Evolutionary conservation across 2,329 filamentous ascomycete genomes (phyloP), one percentile per base, ranked within the genome.

Genomic region (Monosporascus ibericus): DNA sequence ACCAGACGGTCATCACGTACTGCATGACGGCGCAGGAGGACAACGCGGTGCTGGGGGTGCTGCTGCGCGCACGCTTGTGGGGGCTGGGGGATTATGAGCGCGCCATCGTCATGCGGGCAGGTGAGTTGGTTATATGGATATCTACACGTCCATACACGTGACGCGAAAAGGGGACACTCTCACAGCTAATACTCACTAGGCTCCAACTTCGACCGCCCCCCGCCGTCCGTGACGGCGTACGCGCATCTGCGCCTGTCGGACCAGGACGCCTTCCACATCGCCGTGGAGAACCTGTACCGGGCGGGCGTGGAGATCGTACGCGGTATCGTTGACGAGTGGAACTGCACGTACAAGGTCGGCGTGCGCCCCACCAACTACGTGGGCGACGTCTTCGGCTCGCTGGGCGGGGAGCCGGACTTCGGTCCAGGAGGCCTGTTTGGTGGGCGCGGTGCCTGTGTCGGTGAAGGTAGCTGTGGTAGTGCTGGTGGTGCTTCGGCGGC

Each of bases 11-110:
- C 9, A 34, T 82, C 0, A 67, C 75, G 6, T 89, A 89, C 70
- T 89, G 86, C 71, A 81, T 85, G 68, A 86, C 79, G 1, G 85
- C 85, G 0, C 86, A 89, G 65, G 87, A 90, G 67, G 86, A 90
- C 64, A 88, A 85, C 60, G 86, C 85, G 0, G 80, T 79, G 0
- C 76, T 89, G 1, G 84, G 86, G 60, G 85, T 80, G 5, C 70
- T 90, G 27, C 68, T 88, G 20, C 78, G 86, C 14, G 78, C 77
- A 2, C 79, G 82, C 0, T 68, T 79, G 22, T 72, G 75, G 56
- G 76, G 79, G 2, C 62, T 81, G 5, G 78, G 85, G 4, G 87
- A 90, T 65, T 90, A 87, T 66, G 67, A 73, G 5, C 78, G 87
- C 3, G 77, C 87, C 56, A 84, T 90, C 51, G 68, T 89, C 53